Evolutionary conservation across 306 rosid genomes (phyloP).

Genomic region (Pyrus pyrifolia): DNA sequence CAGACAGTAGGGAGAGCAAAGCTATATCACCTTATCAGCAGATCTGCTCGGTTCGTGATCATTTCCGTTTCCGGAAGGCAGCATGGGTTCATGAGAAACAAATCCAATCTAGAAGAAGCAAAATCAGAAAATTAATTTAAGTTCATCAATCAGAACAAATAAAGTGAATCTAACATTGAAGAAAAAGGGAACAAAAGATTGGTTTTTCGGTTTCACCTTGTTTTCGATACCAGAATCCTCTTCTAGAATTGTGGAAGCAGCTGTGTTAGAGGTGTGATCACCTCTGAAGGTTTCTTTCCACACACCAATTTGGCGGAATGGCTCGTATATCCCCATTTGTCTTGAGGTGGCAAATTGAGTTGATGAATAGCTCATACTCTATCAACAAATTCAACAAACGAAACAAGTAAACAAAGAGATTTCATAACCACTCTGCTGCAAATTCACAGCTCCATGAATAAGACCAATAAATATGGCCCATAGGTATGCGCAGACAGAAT

Average conservation of each 20-base stretch:
- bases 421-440: background rate
- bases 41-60: slow-evolving; percentile 51
- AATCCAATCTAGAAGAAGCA: slow-evolving; percentile 41
- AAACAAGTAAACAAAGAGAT: background rate
- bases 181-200: background rate
- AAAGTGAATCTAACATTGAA: background rate
- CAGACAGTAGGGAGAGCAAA: background rate
- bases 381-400: background rate
- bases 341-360: slow-evolving; percentile 41
- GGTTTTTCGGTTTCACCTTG: slow-evolving; percentile 33
- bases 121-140: slow-evolving; percentile 10
- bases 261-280: slow-evolving; percentile 35
- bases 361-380: slow-evolving; percentile 62
- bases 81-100: slow-evolving; percentile 44
- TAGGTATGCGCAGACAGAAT: background rate
- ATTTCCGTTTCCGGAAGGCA: slow-evolving; percentile 38
- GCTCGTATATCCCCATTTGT: slow-evolving; percentile 71
- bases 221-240: slow-evolving; percentile 37
- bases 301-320: slow-evolving; percentile 65
- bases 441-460: background rate
- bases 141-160: background rate
- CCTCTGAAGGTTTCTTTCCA: slow-evolving; percentile 59
- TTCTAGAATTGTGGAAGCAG: slow-evolving; percentile 39
- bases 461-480: background rate
- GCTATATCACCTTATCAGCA: slow-evolving; percentile 54